Evolutionary conservation across 495 filamentous ascomycete species (phyloP), one percentile per base, ranked within the genome.

Genomic region (Chaetomium cochliodes): DNA sequence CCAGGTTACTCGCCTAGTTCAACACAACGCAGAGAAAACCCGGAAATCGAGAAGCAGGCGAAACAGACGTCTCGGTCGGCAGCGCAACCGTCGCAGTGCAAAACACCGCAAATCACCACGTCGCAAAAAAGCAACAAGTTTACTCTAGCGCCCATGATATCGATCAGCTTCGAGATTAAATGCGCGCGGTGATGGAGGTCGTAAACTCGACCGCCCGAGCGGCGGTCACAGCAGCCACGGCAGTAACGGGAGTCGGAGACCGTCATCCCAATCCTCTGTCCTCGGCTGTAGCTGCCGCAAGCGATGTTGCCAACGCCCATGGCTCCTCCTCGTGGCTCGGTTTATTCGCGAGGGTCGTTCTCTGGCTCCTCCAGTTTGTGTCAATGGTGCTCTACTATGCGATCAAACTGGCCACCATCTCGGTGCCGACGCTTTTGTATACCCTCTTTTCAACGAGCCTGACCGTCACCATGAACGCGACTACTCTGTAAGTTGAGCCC

Each of bases 401-500:
- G 46, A 86, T 97, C 64, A 92, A 90, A 58, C 91, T 97, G 68
- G 82, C 87, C 9, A 96, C 92, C 39, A 90, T 98, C 62, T 93
- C 92, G 6, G 74, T 96, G 64, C 93, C 94, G 44, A 90, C 92
- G 74, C 86, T 93, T 76, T 84, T 97, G 8, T 98, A 96, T 76
- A 93, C 88, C 12, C 82, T 98, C 57, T 92, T 97, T 73, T 97
- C 93, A n/a, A 96, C 90, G 67, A 94, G 89, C 77, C 74, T 94
- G 76, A 98, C 94, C 0, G 90, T 98, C 72, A 98, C 94, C 12
- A 96, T 98, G 92, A 98, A 97, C 73, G 92, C 92, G 67, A 98
- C 94, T 9, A 98, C 94, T 30, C 74, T 97, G 89, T 94, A 85
- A 72, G 86, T 71, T 41, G 52, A 23, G 23, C 15, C 13, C n/a